Conservation (phyloP, 768 basidiomycete species). For the Polyporus arcularius region DNA sequence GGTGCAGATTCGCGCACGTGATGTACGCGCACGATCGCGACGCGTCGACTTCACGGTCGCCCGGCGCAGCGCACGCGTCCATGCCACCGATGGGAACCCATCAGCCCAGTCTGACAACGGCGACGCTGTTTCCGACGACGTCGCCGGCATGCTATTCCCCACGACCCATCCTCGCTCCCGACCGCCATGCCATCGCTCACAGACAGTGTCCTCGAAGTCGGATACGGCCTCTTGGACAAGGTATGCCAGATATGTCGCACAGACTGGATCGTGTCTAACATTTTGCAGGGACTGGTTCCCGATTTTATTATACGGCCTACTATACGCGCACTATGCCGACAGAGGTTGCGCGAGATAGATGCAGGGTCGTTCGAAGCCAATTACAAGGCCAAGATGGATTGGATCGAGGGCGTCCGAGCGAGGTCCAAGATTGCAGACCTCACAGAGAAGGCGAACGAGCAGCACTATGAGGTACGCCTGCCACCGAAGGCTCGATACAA, state of each 20-base stretch:
- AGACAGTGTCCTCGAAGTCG: constrained; percentile 35
- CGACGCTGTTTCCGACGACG: background rate
- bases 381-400: constrained; percentile 66
- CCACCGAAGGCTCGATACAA: background rate
- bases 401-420: constrained; percentile 56
- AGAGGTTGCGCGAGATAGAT: constrained; percentile 61
- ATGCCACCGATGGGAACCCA: constrained; percentile 7
- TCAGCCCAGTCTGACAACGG: background rate
- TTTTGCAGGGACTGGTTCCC: constrained; percentile 52
- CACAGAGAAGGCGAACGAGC: constrained; percentile 70
- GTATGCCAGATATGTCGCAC: constrained; percentile 12
- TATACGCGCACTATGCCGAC: constrained; percentile 50
- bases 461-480: constrained; percentile 66
- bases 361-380: constrained; percentile 59
- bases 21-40: constrained; percentile 1
- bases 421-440: constrained; percentile 58
- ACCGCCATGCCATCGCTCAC: constrained; percentile 17
- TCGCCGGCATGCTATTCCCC: background rate
- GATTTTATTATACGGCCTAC: constrained; percentile 53
- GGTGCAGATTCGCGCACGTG: background rate
- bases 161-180: background rate
- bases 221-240: constrained; percentile 39
- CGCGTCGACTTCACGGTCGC: background rate
- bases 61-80: constrained; percentile 1
- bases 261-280: background rate